Percentiles rank a stretch among this genome's conserved stretches.
phyloP scores from a whole-genome alignment of 2,329 filamentous ascomycete genomes.

The Pleoardoris graminearum region DNA sequence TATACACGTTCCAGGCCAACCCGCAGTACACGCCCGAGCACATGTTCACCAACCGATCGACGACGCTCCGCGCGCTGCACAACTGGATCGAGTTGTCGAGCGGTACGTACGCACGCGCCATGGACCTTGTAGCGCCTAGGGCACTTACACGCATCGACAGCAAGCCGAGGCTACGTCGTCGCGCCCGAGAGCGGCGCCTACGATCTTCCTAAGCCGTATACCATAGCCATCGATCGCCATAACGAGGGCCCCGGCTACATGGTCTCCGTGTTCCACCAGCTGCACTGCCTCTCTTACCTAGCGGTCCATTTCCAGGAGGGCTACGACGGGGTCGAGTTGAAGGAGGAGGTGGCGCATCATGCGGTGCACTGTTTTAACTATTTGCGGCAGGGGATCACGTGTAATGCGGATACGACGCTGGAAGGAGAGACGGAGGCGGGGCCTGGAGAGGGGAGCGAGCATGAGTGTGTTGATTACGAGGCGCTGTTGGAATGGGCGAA shows the following conservation, averaged over 20 bases:
- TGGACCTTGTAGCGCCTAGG: no score
- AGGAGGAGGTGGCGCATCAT: constrained; percentile 27
- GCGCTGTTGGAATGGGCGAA: constrained; percentile 29
- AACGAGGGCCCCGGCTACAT: constrained; percentile 27
- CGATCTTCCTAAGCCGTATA: constrained; percentile 26
- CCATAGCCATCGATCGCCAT: constrained; percentile 20
- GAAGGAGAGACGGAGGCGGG: constrained; percentile 24
- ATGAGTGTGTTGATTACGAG: constrained; percentile 31
- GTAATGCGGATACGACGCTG: constrained; percentile 30
- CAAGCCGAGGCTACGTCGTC: constrained; percentile 24
- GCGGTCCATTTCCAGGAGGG: constrained; percentile 26
- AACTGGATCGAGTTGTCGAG: constrained; percentile 28
- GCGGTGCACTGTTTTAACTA: constrained; percentile 35
- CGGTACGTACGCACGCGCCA: no score
- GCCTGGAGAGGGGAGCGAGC: constrained; percentile 23
- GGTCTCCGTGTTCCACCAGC: constrained; percentile 32
- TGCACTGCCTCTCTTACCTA: constrained; percentile 32
- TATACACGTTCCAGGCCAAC: constrained; percentile 26
- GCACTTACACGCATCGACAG: no score
- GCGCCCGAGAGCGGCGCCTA: constrained; percentile 9
- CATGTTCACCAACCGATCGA: constrained; percentile 29
- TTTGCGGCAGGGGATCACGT: constrained; percentile 30
- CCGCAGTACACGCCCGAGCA: constrained; percentile 21
- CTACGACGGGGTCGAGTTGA: constrained; percentile 20
- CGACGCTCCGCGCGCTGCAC: constrained; percentile 25